phyloP scores from a whole-genome alignment of 805 yeast genomes.

The Wickerhamiella hasegawae region DNA sequence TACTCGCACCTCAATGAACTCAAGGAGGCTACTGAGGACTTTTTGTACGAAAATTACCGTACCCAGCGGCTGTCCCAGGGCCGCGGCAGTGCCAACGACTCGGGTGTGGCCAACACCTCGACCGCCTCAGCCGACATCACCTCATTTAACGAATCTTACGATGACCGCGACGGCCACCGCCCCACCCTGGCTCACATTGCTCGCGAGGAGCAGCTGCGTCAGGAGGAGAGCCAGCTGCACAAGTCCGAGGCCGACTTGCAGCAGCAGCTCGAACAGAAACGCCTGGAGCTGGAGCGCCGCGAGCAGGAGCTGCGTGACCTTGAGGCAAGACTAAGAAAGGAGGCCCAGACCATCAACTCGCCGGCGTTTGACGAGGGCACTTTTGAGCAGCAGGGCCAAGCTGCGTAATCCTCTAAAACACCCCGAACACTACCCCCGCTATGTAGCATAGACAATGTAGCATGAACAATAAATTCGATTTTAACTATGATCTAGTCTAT shows the following conservation, averaged over 20 bases:
- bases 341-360: constrained; percentile 23
- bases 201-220: constrained; percentile 77
- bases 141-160: neutral
- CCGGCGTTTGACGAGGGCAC: constrained; percentile 1
- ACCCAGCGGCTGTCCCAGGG: constrained; percentile 61
- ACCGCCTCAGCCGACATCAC: constrained; percentile 6
- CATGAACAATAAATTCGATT: no score
- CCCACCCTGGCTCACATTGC: constrained; percentile 28
- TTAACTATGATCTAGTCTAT: neutral
- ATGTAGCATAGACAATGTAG: no score
- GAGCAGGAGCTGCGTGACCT: constrained; percentile 75
- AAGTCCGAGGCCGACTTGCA: constrained; percentile 83
- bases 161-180: neutral
- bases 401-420: no score
- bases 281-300: constrained; percentile 68
- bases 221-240: constrained; percentile 76
- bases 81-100: constrained; percentile 1
- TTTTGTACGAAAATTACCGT: constrained; percentile 76
- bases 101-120: constrained; percentile 8
- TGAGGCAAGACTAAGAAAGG: constrained; percentile 50
- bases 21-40: constrained; percentile 77
- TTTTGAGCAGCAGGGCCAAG: no score
- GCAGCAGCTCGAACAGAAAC: constrained; percentile 63
- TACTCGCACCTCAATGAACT: constrained; percentile 77
- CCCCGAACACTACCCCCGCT: no score